Percentiles rank a stretch among this genome's conserved stretches.
phyloP scores from a whole-genome alignment of 148 eudicot species.

The Selenicereus undatus region DNA sequence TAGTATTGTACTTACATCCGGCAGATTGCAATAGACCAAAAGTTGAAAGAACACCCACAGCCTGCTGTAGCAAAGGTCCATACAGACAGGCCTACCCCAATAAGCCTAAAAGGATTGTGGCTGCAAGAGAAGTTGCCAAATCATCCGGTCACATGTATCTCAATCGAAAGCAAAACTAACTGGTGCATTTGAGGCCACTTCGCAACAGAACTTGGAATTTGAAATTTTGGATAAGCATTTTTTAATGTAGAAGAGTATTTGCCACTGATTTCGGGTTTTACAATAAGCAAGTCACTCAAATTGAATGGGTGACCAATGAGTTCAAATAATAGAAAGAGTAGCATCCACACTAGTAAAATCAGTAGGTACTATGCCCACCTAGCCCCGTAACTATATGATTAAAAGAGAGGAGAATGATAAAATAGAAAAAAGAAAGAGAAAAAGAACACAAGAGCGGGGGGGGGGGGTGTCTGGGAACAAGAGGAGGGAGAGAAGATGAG shows the following conservation, averaged over 20 bases:
- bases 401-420: not conserved
- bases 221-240: not conserved
- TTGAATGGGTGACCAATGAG: not conserved
- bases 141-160: conserved; percentile 1
- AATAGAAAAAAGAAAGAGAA: not conserved
- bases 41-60: conserved; percentile 70
- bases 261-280: not conserved
- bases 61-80: conserved; percentile 82
- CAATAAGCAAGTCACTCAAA: not conserved
- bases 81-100: conserved; percentile 78
- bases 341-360: not conserved
- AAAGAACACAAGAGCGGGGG: not conserved
- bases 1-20: conserved; percentile 61
- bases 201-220: not conserved
- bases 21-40: conserved; percentile 68
- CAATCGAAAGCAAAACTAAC: conserved; percentile 7
- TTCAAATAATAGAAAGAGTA: not conserved
- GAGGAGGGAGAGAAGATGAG: not conserved
- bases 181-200: not conserved
- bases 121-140: conserved; percentile 36
- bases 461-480: not conserved
- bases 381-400: not conserved
- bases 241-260: not conserved
- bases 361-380: not conserved
- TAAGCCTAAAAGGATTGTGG: conserved; percentile 87